Base-by-base conservation (phyloP, 805 yeast species). In the Kodamaea jinghongensis region DNA sequence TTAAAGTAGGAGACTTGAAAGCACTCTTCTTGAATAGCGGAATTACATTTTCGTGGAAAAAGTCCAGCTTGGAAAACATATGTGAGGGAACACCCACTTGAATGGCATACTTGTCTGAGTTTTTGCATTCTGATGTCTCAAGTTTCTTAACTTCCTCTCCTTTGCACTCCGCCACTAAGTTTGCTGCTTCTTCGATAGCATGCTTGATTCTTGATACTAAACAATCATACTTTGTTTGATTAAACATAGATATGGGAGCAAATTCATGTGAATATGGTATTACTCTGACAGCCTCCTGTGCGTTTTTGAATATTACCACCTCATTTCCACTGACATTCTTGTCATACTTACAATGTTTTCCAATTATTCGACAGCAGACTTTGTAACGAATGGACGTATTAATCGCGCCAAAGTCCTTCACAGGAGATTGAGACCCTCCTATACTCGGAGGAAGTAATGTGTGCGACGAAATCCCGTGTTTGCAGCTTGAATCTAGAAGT, bases 401-500 rank as follows among this genome's bases (percentile, higher is more conserved):
- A 17, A 51, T 15, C 23, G 51, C 48, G 1, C 59, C 49, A 31
- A 65, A 61, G 48, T 67, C 72, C 23, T 53, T 55, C 6, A 58
- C 31, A 2, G 7, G 17, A 14, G n/a, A 36, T 9, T 46, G 44
- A 55, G 39, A 8, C 44, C 14, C 2, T 66, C 73, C 45, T 58
- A 42, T 4, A 13, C 68, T 49, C 1, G 74, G 73, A 0, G 71
- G 71, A 28, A 67, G 45, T 23, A 54, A 53, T 10, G 61, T 56
- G 44, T 68, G 74, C 15, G 31, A 13, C 3, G 52, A 41, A 3
- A 29, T 9, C 26, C 54, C 17, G 26, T 28, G 31, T 12, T 34
- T 60, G 42, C 73, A 67, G 46, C 63, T 64, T 1, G 64, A 52
- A 44, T 69, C 74, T 42, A 69, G 52, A 17, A 68, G 47, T 11